Evolutionary conservation across 2,329 filamentous ascomycete genomes (phyloP).

Genomic region (Triangularia setosa): DNA sequence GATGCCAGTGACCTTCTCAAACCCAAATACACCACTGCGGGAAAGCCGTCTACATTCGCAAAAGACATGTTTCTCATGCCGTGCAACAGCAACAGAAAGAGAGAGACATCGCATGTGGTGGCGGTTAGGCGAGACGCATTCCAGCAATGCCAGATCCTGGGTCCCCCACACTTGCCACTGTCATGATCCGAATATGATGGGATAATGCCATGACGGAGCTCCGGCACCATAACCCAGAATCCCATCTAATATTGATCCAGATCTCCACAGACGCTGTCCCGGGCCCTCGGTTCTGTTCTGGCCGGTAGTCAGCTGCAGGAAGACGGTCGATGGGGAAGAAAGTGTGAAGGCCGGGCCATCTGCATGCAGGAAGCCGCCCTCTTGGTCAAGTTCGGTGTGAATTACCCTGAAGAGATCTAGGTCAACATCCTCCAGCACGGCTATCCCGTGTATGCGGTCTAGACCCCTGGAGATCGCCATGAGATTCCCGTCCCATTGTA

Average conservation of each 20-base stretch:
- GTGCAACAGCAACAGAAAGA: not conserved
- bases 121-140: not conserved
- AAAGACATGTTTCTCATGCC: not conserved
- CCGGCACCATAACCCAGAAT: not conserved
- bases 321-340: not conserved
- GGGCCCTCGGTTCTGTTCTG: not conserved
- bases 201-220: not conserved
- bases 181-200: not conserved
- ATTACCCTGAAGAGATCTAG: not conserved
- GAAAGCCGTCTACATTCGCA: not conserved
- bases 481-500: not conserved
- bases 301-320: not conserved
- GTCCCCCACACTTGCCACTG: not conserved
- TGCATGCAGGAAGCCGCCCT: not conserved
- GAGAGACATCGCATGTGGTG: not conserved
- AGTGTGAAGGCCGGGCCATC: not conserved
- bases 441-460: not conserved
- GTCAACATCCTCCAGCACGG: not conserved
- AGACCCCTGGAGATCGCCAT: no score
- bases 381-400: not conserved
- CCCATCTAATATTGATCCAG: not conserved
- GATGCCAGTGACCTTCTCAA: not conserved
- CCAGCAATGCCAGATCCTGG: not conserved
- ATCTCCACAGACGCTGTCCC: not conserved
- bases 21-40: not conserved